phyloP scores from a whole-genome alignment of 176 grass and related monocot species.

The Bothriochloa decipiens region DNA sequence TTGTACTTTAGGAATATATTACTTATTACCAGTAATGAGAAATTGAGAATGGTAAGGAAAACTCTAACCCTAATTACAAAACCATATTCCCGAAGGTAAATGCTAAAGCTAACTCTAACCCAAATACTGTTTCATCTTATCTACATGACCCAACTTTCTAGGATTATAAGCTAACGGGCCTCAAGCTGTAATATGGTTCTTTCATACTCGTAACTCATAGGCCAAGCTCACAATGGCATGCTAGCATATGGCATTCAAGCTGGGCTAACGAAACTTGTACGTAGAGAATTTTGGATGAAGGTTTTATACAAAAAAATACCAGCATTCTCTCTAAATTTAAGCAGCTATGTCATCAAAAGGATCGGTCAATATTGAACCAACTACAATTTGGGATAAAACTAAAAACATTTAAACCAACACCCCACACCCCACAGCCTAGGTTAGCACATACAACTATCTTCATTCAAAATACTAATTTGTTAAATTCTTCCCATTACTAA shows the following conservation, averaged over 20 bases:
- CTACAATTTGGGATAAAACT: not conserved
- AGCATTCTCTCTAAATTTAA: not conserved
- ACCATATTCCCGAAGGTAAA: not conserved
- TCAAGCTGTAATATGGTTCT: not conserved
- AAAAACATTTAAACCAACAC: not conserved
- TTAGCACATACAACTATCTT: not conserved
- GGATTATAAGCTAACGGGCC: not conserved
- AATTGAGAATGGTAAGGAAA: not conserved
- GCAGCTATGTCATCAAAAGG: not conserved
- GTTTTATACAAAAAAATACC: not conserved
- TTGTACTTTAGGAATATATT: not conserved
- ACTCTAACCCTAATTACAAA: not conserved
- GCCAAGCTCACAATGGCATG: not conserved
- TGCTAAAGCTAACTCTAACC: not conserved
- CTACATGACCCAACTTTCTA: not conserved
- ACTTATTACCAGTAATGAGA: not conserved
- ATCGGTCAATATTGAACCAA: not conserved
- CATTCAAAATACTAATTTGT: not conserved
- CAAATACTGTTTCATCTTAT: not conserved
- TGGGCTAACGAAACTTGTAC: not conserved
- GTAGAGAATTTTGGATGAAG: not conserved
- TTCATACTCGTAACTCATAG: not conserved
- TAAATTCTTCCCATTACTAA: not conserved
- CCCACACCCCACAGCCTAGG: not conserved
- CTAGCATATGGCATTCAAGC: not conserved